Evolutionary conservation across 768 basidiomycete genomes (phyloP).

Genomic region (Lactarius quietus): DNA sequence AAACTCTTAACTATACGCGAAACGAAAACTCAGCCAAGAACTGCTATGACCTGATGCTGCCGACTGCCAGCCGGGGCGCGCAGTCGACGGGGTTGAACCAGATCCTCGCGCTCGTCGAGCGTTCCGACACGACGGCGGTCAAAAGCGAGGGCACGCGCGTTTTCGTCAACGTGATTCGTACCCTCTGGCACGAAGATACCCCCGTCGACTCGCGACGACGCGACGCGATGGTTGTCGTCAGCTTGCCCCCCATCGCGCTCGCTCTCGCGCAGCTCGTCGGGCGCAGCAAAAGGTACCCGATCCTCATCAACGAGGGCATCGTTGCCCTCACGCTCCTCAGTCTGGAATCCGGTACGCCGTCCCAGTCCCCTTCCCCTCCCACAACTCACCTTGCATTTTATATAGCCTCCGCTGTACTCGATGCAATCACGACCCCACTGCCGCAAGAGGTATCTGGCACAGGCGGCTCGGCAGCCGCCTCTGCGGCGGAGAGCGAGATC

Average conservation of each 20-base stretch:
- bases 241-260: constrained; percentile 51
- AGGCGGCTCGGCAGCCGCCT: constrained; percentile 32
- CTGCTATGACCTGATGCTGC: constrained; percentile 49
- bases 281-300: constrained; percentile 73
- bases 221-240: constrained; percentile 49
- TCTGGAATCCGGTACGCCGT: constrained; percentile 56
- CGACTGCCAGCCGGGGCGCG: constrained; percentile 34
- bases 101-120: constrained; percentile 68
- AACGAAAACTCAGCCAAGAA: constrained; percentile 46
- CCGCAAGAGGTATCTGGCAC: constrained; percentile 37
- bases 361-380: not conserved
- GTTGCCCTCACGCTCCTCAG: constrained; percentile 78
- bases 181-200: constrained; percentile 61
- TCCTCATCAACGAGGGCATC: constrained; percentile 86
- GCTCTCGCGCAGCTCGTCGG: constrained; percentile 69
- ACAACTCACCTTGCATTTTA: constrained; percentile 14
- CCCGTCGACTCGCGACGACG: constrained; percentile 48
- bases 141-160: constrained; percentile 90
- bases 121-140: constrained; percentile 77
- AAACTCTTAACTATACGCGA: not conserved
- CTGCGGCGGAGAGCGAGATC: constrained; percentile 40
- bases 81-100: constrained; percentile 54
- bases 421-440: constrained; percentile 52
- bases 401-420: constrained; percentile 59
- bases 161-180: constrained; percentile 79